Conservation (phyloP, 1,284 basidiomycete species). For the Microbotryum intermedium region DNA sequence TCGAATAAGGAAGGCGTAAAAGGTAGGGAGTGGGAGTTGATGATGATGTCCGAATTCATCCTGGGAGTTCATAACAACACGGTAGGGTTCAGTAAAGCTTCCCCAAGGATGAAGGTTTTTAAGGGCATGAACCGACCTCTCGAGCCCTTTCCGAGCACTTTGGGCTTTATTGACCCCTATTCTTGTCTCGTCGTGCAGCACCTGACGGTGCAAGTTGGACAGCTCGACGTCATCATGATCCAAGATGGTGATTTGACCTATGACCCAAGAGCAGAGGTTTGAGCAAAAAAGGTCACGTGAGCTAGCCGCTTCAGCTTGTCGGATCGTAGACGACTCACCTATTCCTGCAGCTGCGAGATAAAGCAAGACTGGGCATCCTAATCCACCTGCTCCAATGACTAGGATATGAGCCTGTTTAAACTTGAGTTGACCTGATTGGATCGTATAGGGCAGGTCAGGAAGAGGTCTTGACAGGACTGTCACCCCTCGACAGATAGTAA, state of each 20-base stretch:
- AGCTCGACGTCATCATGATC: slow-evolving; percentile 86
- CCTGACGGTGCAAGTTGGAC: slow-evolving; percentile 89
- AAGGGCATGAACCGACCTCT: background rate
- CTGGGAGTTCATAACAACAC: slow-evolving; percentile 44
- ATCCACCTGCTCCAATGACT: slow-evolving; percentile 88
- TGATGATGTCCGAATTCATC: slow-evolving; percentile 56
- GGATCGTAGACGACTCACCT: slow-evolving; percentile 47
- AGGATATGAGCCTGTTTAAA: slow-evolving; percentile 66
- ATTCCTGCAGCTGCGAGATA: slow-evolving; percentile 88
- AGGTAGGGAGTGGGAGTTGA: slow-evolving; percentile 50
- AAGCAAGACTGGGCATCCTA: slow-evolving; percentile 91
- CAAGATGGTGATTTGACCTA: slow-evolving; percentile 73
- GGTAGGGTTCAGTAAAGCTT: no score
- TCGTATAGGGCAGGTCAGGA: background rate
- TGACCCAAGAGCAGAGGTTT: slow-evolving; percentile 46
- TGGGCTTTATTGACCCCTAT: slow-evolving; percentile 76
- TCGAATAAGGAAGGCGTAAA: slow-evolving; percentile 41
- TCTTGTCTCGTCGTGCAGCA: slow-evolving; percentile 71
- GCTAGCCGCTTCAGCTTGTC: background rate
- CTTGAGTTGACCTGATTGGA: slow-evolving; percentile 66
- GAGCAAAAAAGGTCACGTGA: no score
- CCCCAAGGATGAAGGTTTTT: no score
- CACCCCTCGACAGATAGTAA: background rate
- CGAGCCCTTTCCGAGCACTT: slow-evolving; percentile 52
- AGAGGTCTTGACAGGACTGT: background rate